A percentile compares a stretch with the other conserved stretches of the same genome.
These are phyloP conservation scores for Corniculantispora saksenae DNA, from an alignment of 2,329 filamentous ascomycete species.

Conservation along the genomic window DNA sequence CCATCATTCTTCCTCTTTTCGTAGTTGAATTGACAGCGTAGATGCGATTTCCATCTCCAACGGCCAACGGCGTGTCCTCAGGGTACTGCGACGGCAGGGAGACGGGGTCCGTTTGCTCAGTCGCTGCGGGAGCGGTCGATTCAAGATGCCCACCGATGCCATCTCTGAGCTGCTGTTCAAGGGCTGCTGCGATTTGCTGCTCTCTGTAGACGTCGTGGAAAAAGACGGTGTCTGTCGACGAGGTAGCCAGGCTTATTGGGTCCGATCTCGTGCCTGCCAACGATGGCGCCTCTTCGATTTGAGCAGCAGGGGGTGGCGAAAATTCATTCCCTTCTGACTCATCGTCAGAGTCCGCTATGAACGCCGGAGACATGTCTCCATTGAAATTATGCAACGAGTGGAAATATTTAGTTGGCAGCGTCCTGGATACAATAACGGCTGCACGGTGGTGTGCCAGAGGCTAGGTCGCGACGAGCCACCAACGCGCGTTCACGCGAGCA, in stretches of 20 bases:
- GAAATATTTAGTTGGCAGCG: neutral
- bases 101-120: slow-evolving; percentile 15
- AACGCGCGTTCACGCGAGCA: no score
- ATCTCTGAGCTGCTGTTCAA: slow-evolving; percentile 1
- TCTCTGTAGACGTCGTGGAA: slow-evolving; percentile 51
- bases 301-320: slow-evolving; percentile 22
- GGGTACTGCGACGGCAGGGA: slow-evolving; percentile 18
- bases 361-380: slow-evolving; percentile 25
- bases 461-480: no score
- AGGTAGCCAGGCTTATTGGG: slow-evolving; percentile 30
- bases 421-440: no score
- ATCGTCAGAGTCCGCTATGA: slow-evolving; percentile 45
- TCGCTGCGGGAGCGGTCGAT: slow-evolving; percentile 3
- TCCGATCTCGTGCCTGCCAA: slow-evolving; percentile 8
- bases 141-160: neutral
- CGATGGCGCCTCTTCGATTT: neutral
- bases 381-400: neutral
- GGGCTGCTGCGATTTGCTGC: slow-evolving; percentile 42
- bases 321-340: slow-evolving; percentile 31
- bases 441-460: no score
- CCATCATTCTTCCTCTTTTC: slow-evolving; percentile 6
- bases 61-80: slow-evolving; percentile 20
- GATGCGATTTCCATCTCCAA: neutral
- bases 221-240: slow-evolving; percentile 50
- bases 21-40: no score